Evolutionary conservation across 1,284 basidiomycete species (phyloP).

Genomic region (Austroboletus niveus): DNA sequence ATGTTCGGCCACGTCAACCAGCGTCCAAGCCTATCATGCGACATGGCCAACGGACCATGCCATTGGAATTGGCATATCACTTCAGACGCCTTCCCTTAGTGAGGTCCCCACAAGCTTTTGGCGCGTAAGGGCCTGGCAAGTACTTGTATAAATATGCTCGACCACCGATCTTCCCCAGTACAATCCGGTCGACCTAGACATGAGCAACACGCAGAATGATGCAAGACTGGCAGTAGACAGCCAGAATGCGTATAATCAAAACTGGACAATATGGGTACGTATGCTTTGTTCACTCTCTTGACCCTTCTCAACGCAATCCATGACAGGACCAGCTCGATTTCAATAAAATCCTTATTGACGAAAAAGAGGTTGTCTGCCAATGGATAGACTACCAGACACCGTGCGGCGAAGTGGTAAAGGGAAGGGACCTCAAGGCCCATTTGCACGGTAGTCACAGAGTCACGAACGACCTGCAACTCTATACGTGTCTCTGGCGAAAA

Average conservation of each 20-base stretch:
- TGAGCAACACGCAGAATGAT: no score
- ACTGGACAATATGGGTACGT: constrained; percentile 4
- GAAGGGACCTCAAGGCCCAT: background rate
- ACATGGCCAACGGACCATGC: background rate
- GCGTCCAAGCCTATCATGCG: background rate
- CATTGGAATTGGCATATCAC: background rate
- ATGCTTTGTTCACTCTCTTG: background rate
- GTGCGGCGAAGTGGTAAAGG: background rate
- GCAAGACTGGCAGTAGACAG: background rate
- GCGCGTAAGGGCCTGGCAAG: background rate
- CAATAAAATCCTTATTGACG: background rate
- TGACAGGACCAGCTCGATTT: background rate
- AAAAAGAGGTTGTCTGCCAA: background rate
- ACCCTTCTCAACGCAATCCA: background rate
- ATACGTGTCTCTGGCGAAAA: background rate
- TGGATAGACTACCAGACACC: background rate
- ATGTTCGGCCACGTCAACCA: constrained; percentile 1
- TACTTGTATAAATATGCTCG: constrained; percentile 11
- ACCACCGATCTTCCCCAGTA: background rate
- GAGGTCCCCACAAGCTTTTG: background rate
- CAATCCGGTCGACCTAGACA: background rate
- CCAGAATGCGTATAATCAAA: background rate
- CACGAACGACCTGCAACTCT: background rate
- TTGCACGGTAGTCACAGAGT: background rate
- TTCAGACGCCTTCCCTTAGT: background rate